A percentile compares a stretch with the other conserved stretches of the same genome.
These are phyloP conservation scores for Saccharata proteae DNA, from an alignment of 2,329 filamentous ascomycete species.

Conservation along the genomic window DNA sequence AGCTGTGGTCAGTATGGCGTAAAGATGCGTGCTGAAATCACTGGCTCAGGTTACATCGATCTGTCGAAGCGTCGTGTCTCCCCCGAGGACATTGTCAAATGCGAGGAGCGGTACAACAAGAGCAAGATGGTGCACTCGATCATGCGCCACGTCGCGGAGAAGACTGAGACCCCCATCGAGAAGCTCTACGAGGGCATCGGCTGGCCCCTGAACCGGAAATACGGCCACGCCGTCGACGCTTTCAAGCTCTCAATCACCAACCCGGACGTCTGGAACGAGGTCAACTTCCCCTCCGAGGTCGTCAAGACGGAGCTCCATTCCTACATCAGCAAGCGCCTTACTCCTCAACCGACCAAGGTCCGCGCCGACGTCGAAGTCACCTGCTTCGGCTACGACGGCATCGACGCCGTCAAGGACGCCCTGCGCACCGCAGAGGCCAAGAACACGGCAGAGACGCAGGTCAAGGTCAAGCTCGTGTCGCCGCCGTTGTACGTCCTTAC, in stretches of 20 bases:
- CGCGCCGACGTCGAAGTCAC: constrained; percentile 78
- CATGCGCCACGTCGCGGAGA: constrained; percentile 97
- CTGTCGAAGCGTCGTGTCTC: constrained; percentile 96
- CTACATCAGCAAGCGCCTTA: constrained; percentile 95
- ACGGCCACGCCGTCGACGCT: constrained; percentile 89
- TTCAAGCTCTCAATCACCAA: constrained; percentile 99
- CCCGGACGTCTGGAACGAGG: constrained; percentile 89
- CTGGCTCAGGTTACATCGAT: constrained; percentile 72
- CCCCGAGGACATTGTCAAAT: constrained; percentile 94
- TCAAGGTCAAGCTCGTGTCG: constrained; percentile 98
- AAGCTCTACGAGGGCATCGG: constrained; percentile 85
- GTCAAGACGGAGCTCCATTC: constrained; percentile 82
- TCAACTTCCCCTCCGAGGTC: constrained; percentile 72
- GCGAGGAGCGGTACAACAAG: constrained; percentile 99
- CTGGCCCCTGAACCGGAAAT: constrained; percentile 97
- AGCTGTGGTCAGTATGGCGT: too few species aligned
- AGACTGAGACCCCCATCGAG: constrained; percentile 90
- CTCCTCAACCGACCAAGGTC: constrained; percentile 96
- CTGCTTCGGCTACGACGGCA: constrained; percentile 75
- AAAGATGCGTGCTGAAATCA: constrained; percentile 1
- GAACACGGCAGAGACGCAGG: constrained; percentile 84
- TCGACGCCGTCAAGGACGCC: constrained; percentile 93
- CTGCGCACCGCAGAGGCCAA: constrained; percentile 82
- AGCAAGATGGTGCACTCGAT: constrained; percentile 99
- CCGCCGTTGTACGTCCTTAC: constrained; percentile 94